Conservation (phyloP, 73 alveolate species). For the Symbiodinium natans region DNA sequence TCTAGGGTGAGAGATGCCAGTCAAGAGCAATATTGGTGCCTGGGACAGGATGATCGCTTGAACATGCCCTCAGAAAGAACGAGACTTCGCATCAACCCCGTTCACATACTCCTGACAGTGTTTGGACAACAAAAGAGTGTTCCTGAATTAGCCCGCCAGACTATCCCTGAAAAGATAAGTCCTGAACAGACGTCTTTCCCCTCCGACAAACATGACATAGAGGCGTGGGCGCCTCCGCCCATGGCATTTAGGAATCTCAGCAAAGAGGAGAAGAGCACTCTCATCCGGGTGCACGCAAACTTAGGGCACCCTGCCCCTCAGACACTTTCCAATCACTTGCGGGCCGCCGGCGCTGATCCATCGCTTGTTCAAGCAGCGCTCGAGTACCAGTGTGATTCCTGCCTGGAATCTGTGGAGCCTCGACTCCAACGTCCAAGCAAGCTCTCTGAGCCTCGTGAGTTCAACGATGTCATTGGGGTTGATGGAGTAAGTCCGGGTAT, state of each 20-base stretch:
- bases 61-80: background rate
- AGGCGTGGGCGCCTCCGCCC: constrained; percentile 24
- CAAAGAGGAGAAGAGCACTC: background rate
- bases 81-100: background rate
- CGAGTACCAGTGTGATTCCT: background rate
- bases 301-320: background rate
- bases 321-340: background rate
- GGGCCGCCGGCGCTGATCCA: background rate
- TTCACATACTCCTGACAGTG: background rate
- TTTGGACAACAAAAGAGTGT: background rate
- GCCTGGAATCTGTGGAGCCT: background rate
- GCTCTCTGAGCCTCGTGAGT: background rate
- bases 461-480: background rate
- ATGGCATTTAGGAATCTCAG: background rate
- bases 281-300: background rate
- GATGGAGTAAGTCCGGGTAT: background rate
- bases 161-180: no score
- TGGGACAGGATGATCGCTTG: background rate
- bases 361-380: background rate
- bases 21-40: background rate
- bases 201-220: no score
- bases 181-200: no score
- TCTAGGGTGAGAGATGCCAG: no score
- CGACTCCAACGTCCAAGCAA: background rate
- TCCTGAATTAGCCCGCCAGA: no score